Evolutionary conservation across 2,329 filamentous ascomycete species (phyloP).

Genomic region (Ophidiomyces ophidiicola): DNA sequence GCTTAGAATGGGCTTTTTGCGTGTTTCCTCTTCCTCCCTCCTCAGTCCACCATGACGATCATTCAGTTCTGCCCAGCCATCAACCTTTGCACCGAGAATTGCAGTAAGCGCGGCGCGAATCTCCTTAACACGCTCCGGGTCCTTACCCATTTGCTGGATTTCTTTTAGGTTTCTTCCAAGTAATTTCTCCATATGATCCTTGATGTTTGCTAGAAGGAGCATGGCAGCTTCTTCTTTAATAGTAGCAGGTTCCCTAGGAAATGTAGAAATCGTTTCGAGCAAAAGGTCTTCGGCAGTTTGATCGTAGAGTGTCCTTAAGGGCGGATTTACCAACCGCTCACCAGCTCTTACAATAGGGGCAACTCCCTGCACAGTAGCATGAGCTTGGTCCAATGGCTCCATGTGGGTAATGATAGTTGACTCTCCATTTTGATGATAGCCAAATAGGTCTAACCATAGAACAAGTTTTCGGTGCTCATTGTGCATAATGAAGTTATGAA

Average conservation of each 20-base stretch:
- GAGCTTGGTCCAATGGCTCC: slow-evolving; percentile 30
- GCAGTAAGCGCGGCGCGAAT: slow-evolving; percentile 34
- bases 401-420: slow-evolving; percentile 35
- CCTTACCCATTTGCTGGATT: slow-evolving; percentile 36
- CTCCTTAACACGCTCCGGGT: slow-evolving; percentile 35
- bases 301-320: slow-evolving; percentile 32
- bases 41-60: slow-evolving; percentile 12
- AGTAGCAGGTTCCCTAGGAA: slow-evolving; percentile 32
- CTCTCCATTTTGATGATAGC: slow-evolving; percentile 40
- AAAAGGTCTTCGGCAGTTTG: slow-evolving; percentile 34
- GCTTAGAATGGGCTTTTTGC: slow-evolving; percentile 32
- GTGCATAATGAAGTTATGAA: slow-evolving; percentile 54
- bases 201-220: slow-evolving; percentile 38
- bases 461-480: slow-evolving; percentile 55
- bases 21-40: slow-evolving; percentile 24
- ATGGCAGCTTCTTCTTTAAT: slow-evolving; percentile 38
- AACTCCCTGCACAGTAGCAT: slow-evolving; percentile 27
- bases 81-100: slow-evolving; percentile 34
- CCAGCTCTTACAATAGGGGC: slow-evolving; percentile 34
- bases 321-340: slow-evolving; percentile 32
- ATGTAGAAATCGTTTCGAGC: slow-evolving; percentile 35
- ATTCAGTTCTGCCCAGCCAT: slow-evolving; percentile 34
- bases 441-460: slow-evolving; percentile 54
- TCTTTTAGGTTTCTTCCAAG: slow-evolving; percentile 33
- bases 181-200: slow-evolving; percentile 38